Evolutionary conservation across 352 stramenopile genomes (phyloP), one percentile per base, ranked within the genome.

Genomic region (Globisporangium nunn): DNA sequence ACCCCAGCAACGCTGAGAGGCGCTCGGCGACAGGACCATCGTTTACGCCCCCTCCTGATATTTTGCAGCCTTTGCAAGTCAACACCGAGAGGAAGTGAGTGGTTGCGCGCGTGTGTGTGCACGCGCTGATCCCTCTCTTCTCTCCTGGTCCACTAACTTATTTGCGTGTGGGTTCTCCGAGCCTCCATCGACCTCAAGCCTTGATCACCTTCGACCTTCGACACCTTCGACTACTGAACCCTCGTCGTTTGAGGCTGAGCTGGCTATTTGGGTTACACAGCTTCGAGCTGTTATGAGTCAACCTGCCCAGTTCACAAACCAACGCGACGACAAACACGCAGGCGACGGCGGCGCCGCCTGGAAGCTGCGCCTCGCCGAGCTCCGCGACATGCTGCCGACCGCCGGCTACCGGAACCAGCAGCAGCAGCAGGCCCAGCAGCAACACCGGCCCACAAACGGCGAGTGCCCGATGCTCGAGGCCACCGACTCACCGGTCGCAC

Each of bases 391-490:
- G 58, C 37, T 64, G 28, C 58, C 58, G 33, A 37, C 33, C 33
- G 4, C 33, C 33, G 10, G 33, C 33, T 37, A 37, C 3, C 33
- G 23, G 23, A 0, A 23, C 23, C 23, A 23, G 23, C 23, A 23
- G 23, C 23, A 23, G 23, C 23, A 23, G 23, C 23, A 23, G 23
- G 23, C 0, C 23, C 23, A 23, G 23, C 23, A 23, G 23, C 29
- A 64, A n/a, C 37, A 55, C 39, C 48, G 39, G 6, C 6, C 56
- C 39, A 50, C 59, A 7, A 23, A 12, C 15, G 60, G 43, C 43
- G 43, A 66, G 23, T 47, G 58, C 14, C 60, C 60, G 28, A 64
- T 64, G 51, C 58, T 64, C 35, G 58, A 64, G 46, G 58, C 54
- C 28, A 49, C 50, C 10, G 39, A 61, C 39, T 59, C 54, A 44